phyloP scores from a whole-genome alignment of 169 alveolate genomes.

The Plasmodium coatneyi region DNA sequence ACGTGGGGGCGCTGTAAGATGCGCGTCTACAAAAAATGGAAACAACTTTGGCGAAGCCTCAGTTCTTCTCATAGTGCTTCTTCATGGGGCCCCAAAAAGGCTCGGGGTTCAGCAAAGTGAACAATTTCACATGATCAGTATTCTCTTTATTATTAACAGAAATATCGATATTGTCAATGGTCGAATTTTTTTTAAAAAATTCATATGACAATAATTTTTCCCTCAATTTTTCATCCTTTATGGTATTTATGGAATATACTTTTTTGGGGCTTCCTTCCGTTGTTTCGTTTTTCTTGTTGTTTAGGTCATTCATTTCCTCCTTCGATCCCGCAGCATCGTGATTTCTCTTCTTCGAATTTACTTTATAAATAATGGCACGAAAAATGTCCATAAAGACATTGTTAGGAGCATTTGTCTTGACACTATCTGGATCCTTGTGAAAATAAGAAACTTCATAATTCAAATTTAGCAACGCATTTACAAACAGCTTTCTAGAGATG shows the following conservation, averaged over 20 bases:
- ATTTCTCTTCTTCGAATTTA: constrained; percentile 51
- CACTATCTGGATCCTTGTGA: constrained; percentile 91
- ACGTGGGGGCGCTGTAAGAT: not conserved
- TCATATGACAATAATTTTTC: constrained; percentile 54
- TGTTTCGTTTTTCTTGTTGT: not conserved
- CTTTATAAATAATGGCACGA: constrained; percentile 73
- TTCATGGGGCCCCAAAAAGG: constrained; percentile 76
- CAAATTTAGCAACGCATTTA: constrained; percentile 79
- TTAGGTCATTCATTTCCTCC: not conserved
- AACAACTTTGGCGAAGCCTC: not conserved
- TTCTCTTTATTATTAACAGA: constrained; percentile 14
- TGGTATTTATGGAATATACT: constrained; percentile 63
- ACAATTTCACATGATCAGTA: constrained; percentile 4
- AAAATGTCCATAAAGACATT: constrained; percentile 91
- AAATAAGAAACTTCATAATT: constrained; percentile 92
- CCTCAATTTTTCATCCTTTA: constrained; percentile 53
- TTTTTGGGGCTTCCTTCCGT: not conserved
- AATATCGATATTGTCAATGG: constrained; percentile 56
- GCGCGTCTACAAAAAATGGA: not conserved
- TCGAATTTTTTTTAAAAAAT: constrained; percentile 61
- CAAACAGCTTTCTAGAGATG: constrained; percentile 49
- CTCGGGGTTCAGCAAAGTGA: constrained; percentile 70
- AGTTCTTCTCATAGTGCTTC: constrained; percentile 58
- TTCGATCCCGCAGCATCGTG: not conserved
- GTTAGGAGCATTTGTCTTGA: constrained; percentile 92